A percentile compares a stretch with the other conserved stretches of the same genome.
These are phyloP conservation scores for Ceratobasidium sp. DNA, from an alignment of 1,284 basidiomycete species.

Conservation along the genomic window DNA sequence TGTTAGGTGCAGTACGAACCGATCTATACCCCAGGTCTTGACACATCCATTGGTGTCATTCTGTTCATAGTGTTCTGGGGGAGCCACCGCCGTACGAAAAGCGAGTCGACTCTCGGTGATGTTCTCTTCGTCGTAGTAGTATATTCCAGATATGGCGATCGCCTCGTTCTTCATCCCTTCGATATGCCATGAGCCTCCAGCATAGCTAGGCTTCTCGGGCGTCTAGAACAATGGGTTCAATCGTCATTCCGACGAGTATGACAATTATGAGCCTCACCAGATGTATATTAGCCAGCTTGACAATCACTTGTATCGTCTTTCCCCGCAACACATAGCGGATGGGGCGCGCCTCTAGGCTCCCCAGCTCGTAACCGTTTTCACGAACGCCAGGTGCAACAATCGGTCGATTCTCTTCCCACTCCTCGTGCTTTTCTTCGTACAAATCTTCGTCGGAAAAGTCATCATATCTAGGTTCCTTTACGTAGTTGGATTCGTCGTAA, in stretches of 20 bases:
- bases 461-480: background rate
- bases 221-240: too few species aligned
- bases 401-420: constrained; percentile 13
- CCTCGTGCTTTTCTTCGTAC: constrained; percentile 28
- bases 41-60: background rate
- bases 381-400: constrained; percentile 13
- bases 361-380: too few species aligned
- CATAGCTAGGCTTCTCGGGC: background rate
- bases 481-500: background rate
- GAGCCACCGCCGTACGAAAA: background rate
- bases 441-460: constrained; percentile 1
- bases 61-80: background rate
- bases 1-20: too few species aligned
- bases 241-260: background rate
- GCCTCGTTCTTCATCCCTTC: too few species aligned
- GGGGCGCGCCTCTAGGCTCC: too few species aligned
- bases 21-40: background rate
- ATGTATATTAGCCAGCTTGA: constrained; percentile 13
- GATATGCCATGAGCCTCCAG: too few species aligned
- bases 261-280: background rate
- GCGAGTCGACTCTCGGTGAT: constrained; percentile 8
- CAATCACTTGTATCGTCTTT: too few species aligned
- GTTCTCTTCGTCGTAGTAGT: too few species aligned
- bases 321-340: too few species aligned
- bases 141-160: too few species aligned